phyloP scores from a whole-genome alignment of 2,329 filamentous ascomycete genomes.

The Uncinocarpus reesii region DNA sequence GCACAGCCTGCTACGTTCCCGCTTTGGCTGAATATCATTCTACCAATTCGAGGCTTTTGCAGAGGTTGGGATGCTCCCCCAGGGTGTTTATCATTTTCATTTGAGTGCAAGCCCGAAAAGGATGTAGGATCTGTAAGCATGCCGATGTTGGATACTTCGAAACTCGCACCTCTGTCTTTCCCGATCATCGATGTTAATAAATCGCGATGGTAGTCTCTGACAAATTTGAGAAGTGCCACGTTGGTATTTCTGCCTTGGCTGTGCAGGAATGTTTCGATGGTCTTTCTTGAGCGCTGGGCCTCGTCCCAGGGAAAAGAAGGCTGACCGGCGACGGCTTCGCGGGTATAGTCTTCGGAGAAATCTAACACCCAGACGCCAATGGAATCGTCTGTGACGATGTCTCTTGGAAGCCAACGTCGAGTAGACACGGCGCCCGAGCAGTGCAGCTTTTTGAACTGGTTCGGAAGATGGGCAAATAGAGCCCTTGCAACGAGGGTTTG shows the following conservation, averaged over 20 bases:
- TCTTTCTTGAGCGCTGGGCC: constrained; percentile 24
- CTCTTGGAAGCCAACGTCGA: constrained; percentile 28
- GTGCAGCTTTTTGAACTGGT: constrained; percentile 24
- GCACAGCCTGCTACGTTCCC: constrained; percentile 31
- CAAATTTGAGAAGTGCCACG: constrained; percentile 33
- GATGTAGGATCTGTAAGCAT: constrained; percentile 20
- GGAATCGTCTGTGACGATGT: constrained; percentile 27
- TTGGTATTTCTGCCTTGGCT: constrained; percentile 27
- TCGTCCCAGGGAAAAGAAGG: constrained; percentile 28
- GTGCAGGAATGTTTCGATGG: constrained; percentile 23
- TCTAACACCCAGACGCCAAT: constrained; percentile 34
- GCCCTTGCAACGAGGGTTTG: constrained; percentile 33
- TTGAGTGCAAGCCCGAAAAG: not conserved
- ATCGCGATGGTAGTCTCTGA: constrained; percentile 30
- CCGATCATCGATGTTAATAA: constrained; percentile 33
- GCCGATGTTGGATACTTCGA: constrained; percentile 42
- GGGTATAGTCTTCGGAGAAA: constrained; percentile 24
- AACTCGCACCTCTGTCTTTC: constrained; percentile 29
- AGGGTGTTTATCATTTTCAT: not conserved
- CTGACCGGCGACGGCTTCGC: constrained; percentile 16
- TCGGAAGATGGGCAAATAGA: constrained; percentile 27
- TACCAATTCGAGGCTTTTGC: constrained; percentile 25
- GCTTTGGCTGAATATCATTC: constrained; percentile 40
- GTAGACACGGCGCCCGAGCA: constrained; percentile 31
- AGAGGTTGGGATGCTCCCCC: not conserved